Base-by-base conservation (phyloP, 2,329 filamentous ascomycete species). In the Emericellopsis cladophorae region DNA sequence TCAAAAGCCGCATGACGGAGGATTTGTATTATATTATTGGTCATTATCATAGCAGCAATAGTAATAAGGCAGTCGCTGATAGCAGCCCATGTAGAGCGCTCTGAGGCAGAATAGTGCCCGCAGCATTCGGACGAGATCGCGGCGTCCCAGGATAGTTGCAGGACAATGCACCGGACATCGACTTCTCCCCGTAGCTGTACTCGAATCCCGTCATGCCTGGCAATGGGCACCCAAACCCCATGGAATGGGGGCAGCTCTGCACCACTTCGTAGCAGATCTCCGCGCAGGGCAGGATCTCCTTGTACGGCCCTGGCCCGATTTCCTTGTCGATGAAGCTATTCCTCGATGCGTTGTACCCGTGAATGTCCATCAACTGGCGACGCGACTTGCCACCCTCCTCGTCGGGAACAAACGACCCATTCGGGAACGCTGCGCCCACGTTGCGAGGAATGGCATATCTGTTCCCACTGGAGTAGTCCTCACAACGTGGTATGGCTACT, bases 401-500 rank as follows among this genome's bases (percentile, higher is more conserved):
- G 9, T 61, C 54, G 1, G 68, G 61, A 1, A 79, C 61, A 2
- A 52, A 53, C 1, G 73, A 74, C n/a, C 81, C 79, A 54, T 93
- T 82, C 15, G 81, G 72, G 50, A 89, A 90, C 0, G 71, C 51
- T 44, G 81, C 76, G 26, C 69, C 76, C 40, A 87, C 72, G 52
- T 90, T 92, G 36, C 92, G 82, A 16, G 60, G 52, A 24, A 68
- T 58, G 2, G 67, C 61, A 47, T 62, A 62, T 1, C 59, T 40
- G 12, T 68, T 65, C 2, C 58, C 52, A 38, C 69, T 75, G 39
- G 71, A 75, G 51, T 84, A 92, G 62, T 95, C 90, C 53, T 86
- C 81, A 65, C 92, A 98, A 24, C 89, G 84, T 1, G 92, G 92
- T 46, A 98, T 92, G 14, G 79, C 83, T 23, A 96, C 88, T 21